A percentile compares a stretch with the other conserved stretches of the same genome.
phyloP scores from a whole-genome alignment of 352 stramenopile species.

The Globisporangium spinosum region DNA sequence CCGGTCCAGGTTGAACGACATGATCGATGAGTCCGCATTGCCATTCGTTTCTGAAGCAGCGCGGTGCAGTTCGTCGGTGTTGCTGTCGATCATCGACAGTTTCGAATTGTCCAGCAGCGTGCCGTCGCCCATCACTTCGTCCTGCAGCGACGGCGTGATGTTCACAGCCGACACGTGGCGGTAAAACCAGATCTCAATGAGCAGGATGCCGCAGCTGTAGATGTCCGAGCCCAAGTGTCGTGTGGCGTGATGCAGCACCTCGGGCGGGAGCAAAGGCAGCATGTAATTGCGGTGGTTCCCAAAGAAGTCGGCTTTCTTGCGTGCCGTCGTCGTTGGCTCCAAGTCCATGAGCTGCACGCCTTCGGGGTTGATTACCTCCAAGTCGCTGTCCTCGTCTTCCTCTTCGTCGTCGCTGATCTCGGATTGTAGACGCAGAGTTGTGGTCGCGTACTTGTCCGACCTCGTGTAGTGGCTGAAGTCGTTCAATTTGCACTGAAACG shows the following conservation, averaged over 20 bases:
- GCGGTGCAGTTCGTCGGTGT: constrained; percentile 1
- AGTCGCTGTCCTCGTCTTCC: constrained; percentile 18
- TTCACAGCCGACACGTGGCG: constrained; percentile 39
- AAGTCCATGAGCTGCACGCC: constrained; percentile 35
- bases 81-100: constrained; percentile 13
- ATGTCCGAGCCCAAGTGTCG: constrained; percentile 43
- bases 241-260: constrained; percentile 36
- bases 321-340: constrained; percentile 6
- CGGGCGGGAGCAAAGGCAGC: constrained; percentile 43
- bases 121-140: constrained; percentile 14
- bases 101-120: constrained; percentile 4
- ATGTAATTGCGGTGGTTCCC: constrained; percentile 16
- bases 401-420: constrained; percentile 19
- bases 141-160: constrained; percentile 14
- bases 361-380: constrained; percentile 26
- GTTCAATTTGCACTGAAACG: constrained; percentile 55
- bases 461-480: constrained; percentile 44
- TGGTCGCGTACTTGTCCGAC: constrained; percentile 25
- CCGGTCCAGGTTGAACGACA: constrained; percentile 16
- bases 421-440: constrained; percentile 15
- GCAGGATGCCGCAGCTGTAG: constrained; percentile 53
- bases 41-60: not conserved
- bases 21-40: not conserved
- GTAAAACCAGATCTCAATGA: constrained; percentile 58
- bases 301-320: constrained; percentile 6